Evolutionary conservation across 2,329 filamentous ascomycete species (phyloP).

Genomic region (Diaporthe nobilis): DNA sequence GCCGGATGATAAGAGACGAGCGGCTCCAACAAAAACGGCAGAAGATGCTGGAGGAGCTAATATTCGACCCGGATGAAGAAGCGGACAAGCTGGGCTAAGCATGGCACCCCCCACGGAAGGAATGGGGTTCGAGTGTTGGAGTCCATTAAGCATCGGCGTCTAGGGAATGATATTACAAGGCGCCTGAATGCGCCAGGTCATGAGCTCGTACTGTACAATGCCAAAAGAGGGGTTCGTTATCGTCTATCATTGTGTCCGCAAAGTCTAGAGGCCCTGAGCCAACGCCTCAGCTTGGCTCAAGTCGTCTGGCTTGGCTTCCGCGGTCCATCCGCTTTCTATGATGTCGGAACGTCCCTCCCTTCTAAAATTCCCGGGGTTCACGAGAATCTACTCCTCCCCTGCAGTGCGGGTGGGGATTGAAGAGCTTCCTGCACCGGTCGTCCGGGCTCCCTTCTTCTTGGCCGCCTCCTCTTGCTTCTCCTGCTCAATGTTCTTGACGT

Average conservation of each 20-base stretch:
- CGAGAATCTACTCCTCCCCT: slow-evolving; percentile 48
- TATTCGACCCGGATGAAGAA: slow-evolving; percentile 82
- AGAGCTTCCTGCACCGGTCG: slow-evolving; percentile 77
- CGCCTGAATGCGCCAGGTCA: slow-evolving; percentile 40
- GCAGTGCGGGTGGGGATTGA: slow-evolving; percentile 79
- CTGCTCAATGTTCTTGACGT: slow-evolving; percentile 98
- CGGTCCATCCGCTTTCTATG: neutral
- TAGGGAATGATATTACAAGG: slow-evolving; percentile 43
- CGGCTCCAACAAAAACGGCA: slow-evolving; percentile 73
- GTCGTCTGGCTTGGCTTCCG: slow-evolving; percentile 3
- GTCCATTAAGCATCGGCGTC: slow-evolving; percentile 41
- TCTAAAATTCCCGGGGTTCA: neutral
- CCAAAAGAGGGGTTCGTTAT: slow-evolving; percentile 29
- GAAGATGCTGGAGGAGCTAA: slow-evolving; percentile 62
- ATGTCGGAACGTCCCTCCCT: neutral
- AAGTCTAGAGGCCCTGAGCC: slow-evolving; percentile 18
- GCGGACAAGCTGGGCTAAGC: slow-evolving; percentile 81
- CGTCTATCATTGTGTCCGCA: slow-evolving; percentile 34
- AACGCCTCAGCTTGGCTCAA: neutral
- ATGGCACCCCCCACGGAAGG: neutral
- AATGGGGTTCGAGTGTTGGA: slow-evolving; percentile 1
- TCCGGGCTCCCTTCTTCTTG: slow-evolving; percentile 91
- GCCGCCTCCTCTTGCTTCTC: slow-evolving; percentile 99
- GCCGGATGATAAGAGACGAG: slow-evolving; percentile 94
- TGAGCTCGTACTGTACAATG: slow-evolving; percentile 43